Percentiles rank a stretch among this genome's conserved stretches.
phyloP scores from a whole-genome alignment of 768 basidiomycete genomes.

The Mycena galopus region DNA sequence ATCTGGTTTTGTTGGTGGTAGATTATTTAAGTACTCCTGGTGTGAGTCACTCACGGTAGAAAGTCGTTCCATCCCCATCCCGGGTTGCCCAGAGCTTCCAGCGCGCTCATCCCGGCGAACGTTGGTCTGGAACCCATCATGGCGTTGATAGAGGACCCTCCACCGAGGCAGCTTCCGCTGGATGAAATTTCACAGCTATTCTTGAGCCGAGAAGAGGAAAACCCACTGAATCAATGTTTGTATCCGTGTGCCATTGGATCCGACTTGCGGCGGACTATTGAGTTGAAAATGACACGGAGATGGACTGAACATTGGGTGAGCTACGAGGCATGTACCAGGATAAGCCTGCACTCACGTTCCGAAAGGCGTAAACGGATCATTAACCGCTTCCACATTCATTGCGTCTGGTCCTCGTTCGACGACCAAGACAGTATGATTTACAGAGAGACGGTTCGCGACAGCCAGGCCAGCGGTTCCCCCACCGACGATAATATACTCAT shows the following conservation, averaged over 20 bases:
- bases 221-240: conserved; percentile 22
- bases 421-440: conserved; percentile 36
- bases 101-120: conserved; percentile 32
- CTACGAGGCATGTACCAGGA: background rate
- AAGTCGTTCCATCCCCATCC: conserved; percentile 51
- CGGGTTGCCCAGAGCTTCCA: conserved; percentile 37
- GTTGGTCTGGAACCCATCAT: conserved; percentile 41
- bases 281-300: background rate
- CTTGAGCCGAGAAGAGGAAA: background rate
- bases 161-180: conserved; percentile 41
- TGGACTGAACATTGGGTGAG: background rate
- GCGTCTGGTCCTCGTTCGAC: conserved; percentile 48
- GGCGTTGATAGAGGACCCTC: conserved; percentile 45
- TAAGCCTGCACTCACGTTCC: conserved; percentile 6
- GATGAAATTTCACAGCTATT: background rate
- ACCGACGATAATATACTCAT: conserved; percentile 35
- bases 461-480: conserved; percentile 41
- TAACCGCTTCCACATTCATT: conserved; percentile 24
- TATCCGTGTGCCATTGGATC: conserved; percentile 12
- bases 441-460: conserved; percentile 41
- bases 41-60: conserved; percentile 29
- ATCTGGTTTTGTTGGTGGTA: conserved; percentile 5
- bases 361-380: conserved; percentile 28
- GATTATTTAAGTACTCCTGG: background rate
- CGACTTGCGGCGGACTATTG: conserved; percentile 28